Base-by-base conservation (phyloP, 2,329 filamentous ascomycete species). In the Hymenoscyphus repandus region DNA sequence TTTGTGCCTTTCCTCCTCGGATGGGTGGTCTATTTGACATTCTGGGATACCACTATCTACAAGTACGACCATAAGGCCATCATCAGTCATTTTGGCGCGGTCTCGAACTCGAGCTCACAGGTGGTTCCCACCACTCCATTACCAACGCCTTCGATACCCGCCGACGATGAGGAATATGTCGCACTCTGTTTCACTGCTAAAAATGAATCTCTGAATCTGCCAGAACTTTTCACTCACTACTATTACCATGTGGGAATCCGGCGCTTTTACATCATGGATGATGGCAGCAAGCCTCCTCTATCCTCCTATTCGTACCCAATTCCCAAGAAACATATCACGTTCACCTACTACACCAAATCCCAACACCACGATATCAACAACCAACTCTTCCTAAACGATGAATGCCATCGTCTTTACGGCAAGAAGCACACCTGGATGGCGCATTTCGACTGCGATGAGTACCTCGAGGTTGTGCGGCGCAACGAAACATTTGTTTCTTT, bases 401-500 rank as follows among this genome's bases (percentile, higher is more conserved):
- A 45, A 45, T 45, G 42, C 20, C 30, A 45, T 5, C 42, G 42
- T 11, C 15, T 45, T 4, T 45, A 36, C 17, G 42, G 42, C 6
- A 18, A 45, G 6, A 45, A 32, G 18, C 42, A 45, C 42, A 45
- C 42, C 2, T 45, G 42, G 42, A 45, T 45, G 42, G 42, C 27
- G 6, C 42, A 45, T 45, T 45, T 45, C 30, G 42, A 45, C 27
- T 45, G 42, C 30, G 42, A 45, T 13, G 42, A 45, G 15, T 45
- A 45, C 17, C 22, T 45, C 2, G 42, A 45, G 9, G 42, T 45
- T n/a, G 42, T 45, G 15, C 42, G 42, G 12, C 42, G 42, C 30
- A 45, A 45, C 31, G 42, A 45, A n/a, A 45, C 42, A n/a, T 20
- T 45, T 27, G 42, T 45, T 18, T 45, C 42, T 18, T 32, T 45